Evolutionary conservation across 2,329 filamentous ascomycete genomes (phyloP).

Genomic region (Trichoderma hamatum): DNA sequence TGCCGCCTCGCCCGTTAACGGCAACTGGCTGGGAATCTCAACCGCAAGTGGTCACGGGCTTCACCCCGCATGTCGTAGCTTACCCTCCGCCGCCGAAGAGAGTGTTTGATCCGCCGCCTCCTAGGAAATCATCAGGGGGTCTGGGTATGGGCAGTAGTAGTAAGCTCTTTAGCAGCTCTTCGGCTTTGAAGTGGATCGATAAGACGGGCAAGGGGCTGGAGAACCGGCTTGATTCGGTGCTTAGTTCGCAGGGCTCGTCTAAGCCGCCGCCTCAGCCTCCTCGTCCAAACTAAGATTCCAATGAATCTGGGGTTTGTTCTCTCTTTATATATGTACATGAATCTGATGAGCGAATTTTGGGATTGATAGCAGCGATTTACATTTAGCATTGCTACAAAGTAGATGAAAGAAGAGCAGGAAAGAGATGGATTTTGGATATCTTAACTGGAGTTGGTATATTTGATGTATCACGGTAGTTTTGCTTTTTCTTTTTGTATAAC

Average conservation of each 20-base stretch:
- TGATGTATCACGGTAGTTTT: neutral
- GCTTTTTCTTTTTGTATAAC: neutral
- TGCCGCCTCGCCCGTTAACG: conserved; percentile 37
- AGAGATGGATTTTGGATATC: neutral
- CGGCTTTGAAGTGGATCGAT: conserved; percentile 42
- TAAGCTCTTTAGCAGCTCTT: conserved; percentile 40
- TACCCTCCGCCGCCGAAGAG: conserved; percentile 42
- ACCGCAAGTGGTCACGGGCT: conserved; percentile 31
- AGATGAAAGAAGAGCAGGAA: neutral
- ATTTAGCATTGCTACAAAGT: neutral
- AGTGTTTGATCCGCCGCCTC: conserved; percentile 36
- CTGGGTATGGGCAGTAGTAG: conserved; percentile 27
- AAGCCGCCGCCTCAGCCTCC: conserved; percentile 24
- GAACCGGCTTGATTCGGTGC: conserved; percentile 38
- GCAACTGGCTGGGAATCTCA: conserved; percentile 28
- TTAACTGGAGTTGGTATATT: neutral
- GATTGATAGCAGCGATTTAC: neutral
- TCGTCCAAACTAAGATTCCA: neutral
- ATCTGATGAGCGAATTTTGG: neutral
- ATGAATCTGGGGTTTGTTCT: neutral
- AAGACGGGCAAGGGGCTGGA: conserved; percentile 43
- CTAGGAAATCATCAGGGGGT: conserved; percentile 30
- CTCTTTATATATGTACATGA: neutral
- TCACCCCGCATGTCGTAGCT: conserved; percentile 32
- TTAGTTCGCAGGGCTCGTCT: conserved; percentile 29